phyloP scores from a whole-genome alignment of 169 alveolate species.

The Plasmodium malariae region DNA sequence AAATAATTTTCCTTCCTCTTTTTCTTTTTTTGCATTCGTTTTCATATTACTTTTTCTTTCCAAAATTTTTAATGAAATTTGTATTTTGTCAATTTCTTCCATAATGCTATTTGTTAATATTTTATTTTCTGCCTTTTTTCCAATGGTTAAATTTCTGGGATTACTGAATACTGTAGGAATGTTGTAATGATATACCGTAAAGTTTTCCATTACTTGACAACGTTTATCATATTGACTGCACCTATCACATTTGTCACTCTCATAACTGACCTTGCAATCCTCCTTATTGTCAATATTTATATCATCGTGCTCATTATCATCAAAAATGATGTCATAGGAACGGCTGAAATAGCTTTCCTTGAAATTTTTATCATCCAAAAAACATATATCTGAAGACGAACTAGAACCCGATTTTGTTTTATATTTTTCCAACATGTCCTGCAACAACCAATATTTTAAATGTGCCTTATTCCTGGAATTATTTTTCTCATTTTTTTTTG shows the following conservation, averaged over 20 bases:
- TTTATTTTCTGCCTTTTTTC: conserved; percentile 16
- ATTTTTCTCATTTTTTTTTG: conserved; percentile 21
- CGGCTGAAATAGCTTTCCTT: not conserved
- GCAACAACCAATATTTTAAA: not conserved
- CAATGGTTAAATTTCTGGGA: too few species aligned
- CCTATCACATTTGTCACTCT: not conserved
- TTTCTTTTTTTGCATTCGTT: not conserved
- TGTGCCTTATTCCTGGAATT: not conserved
- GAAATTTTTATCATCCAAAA: not conserved
- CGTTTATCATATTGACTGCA: not conserved
- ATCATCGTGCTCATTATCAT: not conserved
- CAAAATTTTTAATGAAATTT: conserved; percentile 38
- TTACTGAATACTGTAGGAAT: too few species aligned
- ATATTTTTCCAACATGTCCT: not conserved
- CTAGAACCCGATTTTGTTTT: not conserved
- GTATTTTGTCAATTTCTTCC: conserved; percentile 72
- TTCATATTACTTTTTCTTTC: not conserved
- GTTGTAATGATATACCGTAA: not conserved
- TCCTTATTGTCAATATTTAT: not conserved
- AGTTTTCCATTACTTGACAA: not conserved
- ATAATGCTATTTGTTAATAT: conserved; percentile 37
- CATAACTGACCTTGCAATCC: not conserved
- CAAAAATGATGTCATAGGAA: not conserved
- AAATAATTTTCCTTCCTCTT: too few species aligned
- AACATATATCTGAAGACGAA: not conserved